Percentiles rank a stretch among this genome's conserved stretches.
Evolutionary conservation across 2,329 filamentous ascomycete genomes (phyloP).

Genomic region (Nectriaceae sp.): DNA sequence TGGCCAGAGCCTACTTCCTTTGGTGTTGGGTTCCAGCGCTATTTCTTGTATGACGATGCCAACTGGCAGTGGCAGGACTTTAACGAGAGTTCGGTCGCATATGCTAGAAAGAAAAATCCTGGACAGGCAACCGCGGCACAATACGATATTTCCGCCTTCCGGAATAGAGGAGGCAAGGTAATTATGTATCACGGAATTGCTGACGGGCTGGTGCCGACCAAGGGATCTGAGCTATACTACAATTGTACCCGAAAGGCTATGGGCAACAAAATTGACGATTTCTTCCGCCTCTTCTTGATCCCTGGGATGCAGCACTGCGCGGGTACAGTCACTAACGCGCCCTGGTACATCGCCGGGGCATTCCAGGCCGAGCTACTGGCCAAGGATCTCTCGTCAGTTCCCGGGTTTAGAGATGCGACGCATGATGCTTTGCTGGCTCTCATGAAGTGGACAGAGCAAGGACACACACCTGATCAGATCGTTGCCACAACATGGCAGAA

Average conservation of each 20-base stretch:
- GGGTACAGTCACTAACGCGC: slow-evolving; percentile 34
- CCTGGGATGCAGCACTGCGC: slow-evolving; percentile 53
- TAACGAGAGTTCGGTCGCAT: slow-evolving; percentile 6
- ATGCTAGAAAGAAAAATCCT: slow-evolving; percentile 37
- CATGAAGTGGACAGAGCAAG: slow-evolving; percentile 40
- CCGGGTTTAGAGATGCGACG: slow-evolving; percentile 35
- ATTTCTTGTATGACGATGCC: slow-evolving; percentile 12
- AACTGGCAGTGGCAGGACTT: slow-evolving; percentile 7
- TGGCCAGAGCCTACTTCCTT: slow-evolving; percentile 26
- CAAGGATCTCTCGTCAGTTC: slow-evolving; percentile 29
- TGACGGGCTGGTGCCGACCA: slow-evolving; percentile 43
- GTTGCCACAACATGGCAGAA: slow-evolving; percentile 37
- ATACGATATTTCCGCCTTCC: slow-evolving; percentile 40
- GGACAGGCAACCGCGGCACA: slow-evolving; percentile 39
- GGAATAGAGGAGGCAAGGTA: slow-evolving; percentile 42
- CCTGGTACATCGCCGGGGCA: slow-evolving; percentile 41
- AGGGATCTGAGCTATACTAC: slow-evolving; percentile 26
- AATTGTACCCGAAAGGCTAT: slow-evolving; percentile 18
- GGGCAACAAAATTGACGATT: slow-evolving; percentile 41
- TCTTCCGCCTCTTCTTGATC: slow-evolving; percentile 55
- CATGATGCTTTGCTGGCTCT: slow-evolving; percentile 42
- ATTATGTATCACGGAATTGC: slow-evolving; percentile 46
- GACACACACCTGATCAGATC: slow-evolving; percentile 31
- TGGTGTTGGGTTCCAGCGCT: slow-evolving; percentile 8
- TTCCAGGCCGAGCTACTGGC: slow-evolving; percentile 5